Base-by-base conservation (phyloP, 1,284 basidiomycete genomes). In the Acaromyces ingoldii region DNA sequence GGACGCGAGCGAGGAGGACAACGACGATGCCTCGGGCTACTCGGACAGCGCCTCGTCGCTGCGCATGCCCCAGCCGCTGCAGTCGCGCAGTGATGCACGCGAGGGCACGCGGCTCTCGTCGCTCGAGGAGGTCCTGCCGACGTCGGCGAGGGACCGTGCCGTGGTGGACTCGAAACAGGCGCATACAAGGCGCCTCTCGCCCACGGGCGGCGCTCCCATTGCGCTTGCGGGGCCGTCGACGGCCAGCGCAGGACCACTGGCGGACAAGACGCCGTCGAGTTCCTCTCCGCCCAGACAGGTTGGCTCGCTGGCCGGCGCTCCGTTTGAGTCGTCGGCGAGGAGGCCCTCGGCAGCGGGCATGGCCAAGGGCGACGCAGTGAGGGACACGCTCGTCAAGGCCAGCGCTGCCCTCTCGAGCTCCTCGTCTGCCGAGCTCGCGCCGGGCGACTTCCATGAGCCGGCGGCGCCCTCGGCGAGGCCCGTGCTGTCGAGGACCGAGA, bases 321-420 rank as follows among this genome's bases (percentile, higher is more conserved):
- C 45, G 43, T 7, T 17, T 57, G 13, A 15, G 43, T 9, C 34
- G 43, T 1, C 51, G 52, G 37, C 55, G 45, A 45, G 29, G 53
- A 58, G 9, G 52, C 43, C 28, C 29, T 57, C 62, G 29, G 60
- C 58, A 10, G 55, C 55, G 17, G 45, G 24, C 4, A 25, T 19
- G 2, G 21, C 44, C 3, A 48, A 58, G 4, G 49, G 55, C 13
- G 52, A 53, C n/a, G 61, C 62, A n/a, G n/a, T n/a, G 4, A 55
- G 52, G 11, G 47, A 46, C 1, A 65, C 60, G 13, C 62, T 67
- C 17, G 55, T 53, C 19, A 57, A 56, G 17, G 65, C 65, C 24
- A 60, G 55, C 17, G 59, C 57, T 2, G 58, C 65, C 4, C 58
- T 67, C 3, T 59, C 62, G 19, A 58, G 59, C 45, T 60, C 60